Evolutionary conservation across 345 rosid species (phyloP), one percentile per base, ranked within the genome.

Genomic region (Rubroshorea leprosula): DNA sequence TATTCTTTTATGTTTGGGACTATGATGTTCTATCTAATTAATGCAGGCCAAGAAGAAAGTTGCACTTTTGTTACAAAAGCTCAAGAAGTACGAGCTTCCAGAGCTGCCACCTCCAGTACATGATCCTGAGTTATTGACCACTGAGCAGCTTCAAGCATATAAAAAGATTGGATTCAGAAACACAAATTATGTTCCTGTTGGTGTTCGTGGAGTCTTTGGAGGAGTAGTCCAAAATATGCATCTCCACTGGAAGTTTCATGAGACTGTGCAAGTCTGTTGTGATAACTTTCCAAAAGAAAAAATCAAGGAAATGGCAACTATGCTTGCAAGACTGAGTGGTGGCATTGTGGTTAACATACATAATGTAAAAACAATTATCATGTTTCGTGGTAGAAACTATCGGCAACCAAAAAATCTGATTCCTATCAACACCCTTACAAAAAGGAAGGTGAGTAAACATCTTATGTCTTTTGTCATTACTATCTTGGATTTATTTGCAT

Each of bases 151-250:
- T 23, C 97, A 89, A 63, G 93, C 94, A 23, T 83, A 55, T 45
- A 92, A 87, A 76, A 92, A 89, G 78, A 81, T 92, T 29, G 97
- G 98, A 52, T 86, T 86, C 67, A 86, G 67, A 76, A 92, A 92
- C 62, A 92, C 78, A 62, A 89, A 92, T 58, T 92, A 92, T 60
- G 97, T 89, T 20, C 97, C 97, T 26, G 98, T 92, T 44, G 98
- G 98, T 78, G 91, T 89, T 38, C 88, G 98, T 63, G 98, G 98
- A 53, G 98, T 92, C 58, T 92, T 92, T 74, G 96, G 97, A 60
- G 98, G 98, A 58, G 98, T 89, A 23, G 97, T 92, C 5, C 98
- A 89, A 58, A 92, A 92, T 71, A 86, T 92, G 97, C 98, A 92
- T 79, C 78, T 92, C 62, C 98, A 92, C 49, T 92, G 97, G 98